Conservation (phyloP, 148 eudicot genomes). For the Pharnaceum exiguum region DNA sequence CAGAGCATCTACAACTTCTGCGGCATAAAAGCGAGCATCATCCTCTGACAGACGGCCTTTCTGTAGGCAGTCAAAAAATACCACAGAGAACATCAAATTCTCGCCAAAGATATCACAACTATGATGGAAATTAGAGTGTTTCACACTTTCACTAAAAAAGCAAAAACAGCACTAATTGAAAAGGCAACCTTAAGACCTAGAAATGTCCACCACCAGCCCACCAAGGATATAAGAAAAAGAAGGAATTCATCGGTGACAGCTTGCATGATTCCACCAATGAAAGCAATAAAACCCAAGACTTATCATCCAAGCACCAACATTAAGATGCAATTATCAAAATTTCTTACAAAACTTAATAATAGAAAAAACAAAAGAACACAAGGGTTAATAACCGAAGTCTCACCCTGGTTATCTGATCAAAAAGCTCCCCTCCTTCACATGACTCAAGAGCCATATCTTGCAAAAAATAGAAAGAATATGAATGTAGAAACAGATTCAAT, state of each 20-base stretch:
- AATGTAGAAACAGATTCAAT: not conserved
- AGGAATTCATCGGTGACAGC: no score
- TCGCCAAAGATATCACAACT: not conserved
- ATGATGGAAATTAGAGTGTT: not conserved
- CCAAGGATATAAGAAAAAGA: no score
- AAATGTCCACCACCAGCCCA: no score
- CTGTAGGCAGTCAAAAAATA: constrained; percentile 42
- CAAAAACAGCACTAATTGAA: not conserved
- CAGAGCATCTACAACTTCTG: constrained; percentile 95
- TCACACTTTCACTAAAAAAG: not conserved
- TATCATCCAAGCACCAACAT: no score
- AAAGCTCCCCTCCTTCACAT: constrained; percentile 98
- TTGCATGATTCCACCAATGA: no score
- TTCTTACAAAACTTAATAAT: not conserved
- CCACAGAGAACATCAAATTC: not conserved
- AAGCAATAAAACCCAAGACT: no score
- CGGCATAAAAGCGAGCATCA: constrained; percentile 94
- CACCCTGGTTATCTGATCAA: constrained; percentile 98
- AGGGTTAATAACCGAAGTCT: constrained; percentile 17
- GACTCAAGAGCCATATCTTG: constrained; percentile 97
- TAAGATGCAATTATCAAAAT: no score
- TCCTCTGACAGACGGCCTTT: constrained; percentile 91
- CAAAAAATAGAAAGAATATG: no score
- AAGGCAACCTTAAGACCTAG: no score
- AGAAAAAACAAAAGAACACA: not conserved